A percentile compares a stretch with the other conserved stretches of the same genome.
Evolutionary conservation across 495 filamentous ascomycete genomes (phyloP).

Genomic region (Rhypophila decipiens): DNA sequence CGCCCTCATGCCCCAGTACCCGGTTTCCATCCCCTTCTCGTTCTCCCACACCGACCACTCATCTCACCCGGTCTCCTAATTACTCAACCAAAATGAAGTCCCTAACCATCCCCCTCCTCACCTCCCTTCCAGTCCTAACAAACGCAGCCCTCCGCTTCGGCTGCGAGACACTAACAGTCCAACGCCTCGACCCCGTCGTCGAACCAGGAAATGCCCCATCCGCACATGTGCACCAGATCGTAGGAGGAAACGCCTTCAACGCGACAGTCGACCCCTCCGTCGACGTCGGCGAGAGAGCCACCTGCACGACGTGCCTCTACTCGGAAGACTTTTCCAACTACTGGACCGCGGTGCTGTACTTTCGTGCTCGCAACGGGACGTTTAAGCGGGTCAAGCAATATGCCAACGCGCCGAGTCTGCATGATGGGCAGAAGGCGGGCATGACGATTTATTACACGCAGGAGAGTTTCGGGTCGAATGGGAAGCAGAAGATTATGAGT

Average conservation of each 20-base stretch:
- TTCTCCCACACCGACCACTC: too few relatives aligned
- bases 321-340: conserved; percentile 18
- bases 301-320: conserved; percentile 15
- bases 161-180: conserved; percentile 36
- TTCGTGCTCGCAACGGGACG: conserved; percentile 38
- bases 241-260: conserved; percentile 43
- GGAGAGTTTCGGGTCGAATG: conserved; percentile 30
- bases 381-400: conserved; percentile 35
- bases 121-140: conserved; percentile 28
- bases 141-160: conserved; percentile 39
- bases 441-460: conserved; percentile 40
- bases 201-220: conserved; percentile 30
- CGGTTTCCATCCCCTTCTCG: too few relatives aligned
- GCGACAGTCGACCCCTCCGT: conserved; percentile 29
- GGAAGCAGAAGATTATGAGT: conserved; percentile 29
- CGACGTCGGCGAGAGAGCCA: conserved; percentile 32
- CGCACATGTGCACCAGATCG: conserved; percentile 41
- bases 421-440: conserved; percentile 30
- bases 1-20: too few relatives aligned
- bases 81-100: too few relatives aligned
- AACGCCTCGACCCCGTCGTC: conserved; percentile 37
- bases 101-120: too few relatives aligned
- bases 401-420: conserved; percentile 20
- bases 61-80: too few relatives aligned
- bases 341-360: conserved; percentile 41